Percentiles rank a stretch among this genome's conserved stretches.
These are phyloP conservation scores for Sphagnum magellanicum DNA, from an alignment of 228 moss, liverwort and hornwort genomes.

Conservation along the genomic window DNA sequence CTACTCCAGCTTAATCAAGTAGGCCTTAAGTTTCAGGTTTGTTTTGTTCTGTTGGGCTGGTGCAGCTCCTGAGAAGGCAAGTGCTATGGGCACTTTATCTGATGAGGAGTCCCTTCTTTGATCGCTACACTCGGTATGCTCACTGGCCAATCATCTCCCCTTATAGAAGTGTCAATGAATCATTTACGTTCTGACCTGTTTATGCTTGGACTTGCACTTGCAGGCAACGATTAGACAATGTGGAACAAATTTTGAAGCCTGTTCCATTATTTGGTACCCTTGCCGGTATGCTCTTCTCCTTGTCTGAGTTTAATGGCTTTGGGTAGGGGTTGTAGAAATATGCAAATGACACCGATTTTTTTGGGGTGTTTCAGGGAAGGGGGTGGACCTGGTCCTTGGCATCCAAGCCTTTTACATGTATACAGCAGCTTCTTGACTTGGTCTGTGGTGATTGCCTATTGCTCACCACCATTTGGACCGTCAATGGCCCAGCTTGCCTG, in stretches of 20 bases:
- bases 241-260: constrained; percentile 58
- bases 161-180: no score
- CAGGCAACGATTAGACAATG: constrained; percentile 63
- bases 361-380: constrained; percentile 52
- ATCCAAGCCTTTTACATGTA: constrained; percentile 88
- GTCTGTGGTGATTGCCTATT: not conserved
- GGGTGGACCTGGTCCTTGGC: constrained; percentile 71
- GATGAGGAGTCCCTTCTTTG: constrained; percentile 83
- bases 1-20: no score
- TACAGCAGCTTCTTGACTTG: constrained; percentile 74
- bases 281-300: constrained; percentile 41
- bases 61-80: constrained; percentile 76
- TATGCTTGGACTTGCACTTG: constrained; percentile 1
- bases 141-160: not conserved
- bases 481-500: no score
- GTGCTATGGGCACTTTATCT: constrained; percentile 76
- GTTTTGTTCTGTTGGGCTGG: not conserved
- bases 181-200: no score
- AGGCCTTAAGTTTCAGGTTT: not conserved
- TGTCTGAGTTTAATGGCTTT: not conserved
- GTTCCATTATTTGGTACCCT: constrained; percentile 80
- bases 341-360: not conserved
- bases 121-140: constrained; percentile 67
- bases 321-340: not conserved
- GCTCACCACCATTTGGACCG: no score